Conservation (phyloP, 2,329 filamentous ascomycete genomes). For the Pseudogymnoascus sp. region DNA sequence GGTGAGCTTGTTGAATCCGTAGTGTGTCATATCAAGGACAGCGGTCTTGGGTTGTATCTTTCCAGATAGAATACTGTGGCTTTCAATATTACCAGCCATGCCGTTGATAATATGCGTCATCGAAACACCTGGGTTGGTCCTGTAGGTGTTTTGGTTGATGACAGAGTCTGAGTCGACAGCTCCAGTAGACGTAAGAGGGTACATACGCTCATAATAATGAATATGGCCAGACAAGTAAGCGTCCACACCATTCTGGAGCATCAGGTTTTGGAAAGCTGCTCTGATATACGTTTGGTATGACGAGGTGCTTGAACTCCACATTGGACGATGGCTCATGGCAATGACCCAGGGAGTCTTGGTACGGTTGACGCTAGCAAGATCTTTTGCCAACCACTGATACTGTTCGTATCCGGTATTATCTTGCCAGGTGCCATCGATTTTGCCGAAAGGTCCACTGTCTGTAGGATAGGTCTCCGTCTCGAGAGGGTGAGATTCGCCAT, state of each 20-base stretch:
- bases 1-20: conserved; percentile 40
- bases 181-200: conserved; percentile 30
- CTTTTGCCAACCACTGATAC: conserved; percentile 36
- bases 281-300: conserved; percentile 36
- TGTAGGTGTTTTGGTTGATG: conserved; percentile 40
- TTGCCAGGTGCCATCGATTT: conserved; percentile 31
- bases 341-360: conserved; percentile 25
- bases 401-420: conserved; percentile 37
- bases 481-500: conserved; percentile 33
- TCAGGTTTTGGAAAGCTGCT: conserved; percentile 36
- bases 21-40: conserved; percentile 37
- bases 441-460: conserved; percentile 41
- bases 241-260: conserved; percentile 38
- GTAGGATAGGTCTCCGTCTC: conserved; percentile 37
- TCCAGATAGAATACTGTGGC: conserved; percentile 33
- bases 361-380: conserved; percentile 22
- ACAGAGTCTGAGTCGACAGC: conserved; percentile 35
- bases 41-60: conserved; percentile 35
- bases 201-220: conserved; percentile 39
- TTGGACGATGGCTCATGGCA: conserved; percentile 38
- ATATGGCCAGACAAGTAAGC: conserved; percentile 38
- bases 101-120: conserved; percentile 44
- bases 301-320: conserved; percentile 38
- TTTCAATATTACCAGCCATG: conserved; percentile 45
- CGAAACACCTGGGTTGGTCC: conserved; percentile 37